Evolutionary conservation across 495 filamentous ascomycete genomes (phyloP), one percentile per base, ranked within the genome.

Genomic region (Daldinia decipiens): DNA sequence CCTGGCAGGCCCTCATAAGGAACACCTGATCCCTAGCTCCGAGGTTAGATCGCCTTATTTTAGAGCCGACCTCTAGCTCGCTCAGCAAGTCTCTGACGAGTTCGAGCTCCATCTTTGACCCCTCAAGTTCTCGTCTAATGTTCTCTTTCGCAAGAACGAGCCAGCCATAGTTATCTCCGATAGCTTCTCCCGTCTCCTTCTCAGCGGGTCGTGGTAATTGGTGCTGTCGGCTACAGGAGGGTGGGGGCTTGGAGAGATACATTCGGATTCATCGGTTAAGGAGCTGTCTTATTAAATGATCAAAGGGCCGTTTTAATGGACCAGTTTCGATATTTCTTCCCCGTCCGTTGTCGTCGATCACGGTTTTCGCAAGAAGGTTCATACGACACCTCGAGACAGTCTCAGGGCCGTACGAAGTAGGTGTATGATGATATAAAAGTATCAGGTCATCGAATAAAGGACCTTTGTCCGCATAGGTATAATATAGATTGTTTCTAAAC

Each of bases 1-100:
- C 70, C 6, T 70, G 60, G 13, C 75, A 77, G 5, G 75, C 72
- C 15, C 38, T 62, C 66, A 77, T 71, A 5, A 68, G 59, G 24
- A 70, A 62, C 26, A 56, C 19, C 31, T 57, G 56, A 13, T 70
- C 69, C 39, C 29, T 59, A 15, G 58, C 32, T 34, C 17, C n/a
- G 8, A 2, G n/a, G 39, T 17, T 53, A 15, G 13, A 3, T 24
- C 24, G 24, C 57, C 40, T 26, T 11, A 21, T 32, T 24, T 43
- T 19, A 7, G 24, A 52, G 21, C 39, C 15, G 9, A 26, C n/a
- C 1, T 75, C 67, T 8, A 71, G 19, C 11, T 71, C 60, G 17
- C 66, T 64, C 7, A 77, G 53, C 19, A 67, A 45, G n/a, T 71
- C 73, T 52, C 38, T 65, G 4, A 73, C 57, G 5, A 76, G 68